Evolutionary conservation across 768 basidiomycete genomes (phyloP).

Genomic region (Lepiota subincarnata): DNA sequence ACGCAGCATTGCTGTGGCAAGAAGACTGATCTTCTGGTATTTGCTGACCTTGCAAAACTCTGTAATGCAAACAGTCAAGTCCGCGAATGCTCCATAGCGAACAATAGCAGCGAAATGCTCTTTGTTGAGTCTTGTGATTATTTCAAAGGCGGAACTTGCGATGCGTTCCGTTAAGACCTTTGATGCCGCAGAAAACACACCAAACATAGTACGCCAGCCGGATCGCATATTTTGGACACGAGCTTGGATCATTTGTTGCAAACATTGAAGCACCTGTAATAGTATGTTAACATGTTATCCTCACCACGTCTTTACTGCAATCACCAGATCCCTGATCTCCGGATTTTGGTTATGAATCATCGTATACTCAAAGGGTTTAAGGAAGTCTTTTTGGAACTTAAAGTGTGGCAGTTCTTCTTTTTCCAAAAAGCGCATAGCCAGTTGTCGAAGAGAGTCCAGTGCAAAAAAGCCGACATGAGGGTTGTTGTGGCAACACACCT

Average conservation of each 20-base stretch:
- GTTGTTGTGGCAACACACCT: slow-evolving; percentile 99
- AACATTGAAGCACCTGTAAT: slow-evolving; percentile 85
- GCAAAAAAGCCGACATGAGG: slow-evolving; percentile 96
- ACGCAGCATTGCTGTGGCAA: slow-evolving; percentile 95
- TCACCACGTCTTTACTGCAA: not conserved
- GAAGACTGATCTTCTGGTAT: slow-evolving; percentile 95
- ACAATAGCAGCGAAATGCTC: slow-evolving; percentile 92
- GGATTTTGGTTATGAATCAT: slow-evolving; percentile 97
- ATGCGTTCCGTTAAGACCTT: slow-evolving; percentile 85
- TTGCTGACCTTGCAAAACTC: slow-evolving; percentile 99
- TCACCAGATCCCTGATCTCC: slow-evolving; percentile 93
- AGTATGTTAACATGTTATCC: not conserved
- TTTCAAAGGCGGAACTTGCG: slow-evolving; percentile 91
- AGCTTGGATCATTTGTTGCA: slow-evolving; percentile 98
- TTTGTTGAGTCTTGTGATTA: slow-evolving; percentile 86
- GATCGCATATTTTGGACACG: slow-evolving; percentile 93
- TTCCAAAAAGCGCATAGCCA: slow-evolving; percentile 98
- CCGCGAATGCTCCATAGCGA: slow-evolving; percentile 90
- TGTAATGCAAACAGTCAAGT: slow-evolving; percentile 94
- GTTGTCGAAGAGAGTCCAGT: slow-evolving; percentile 90
- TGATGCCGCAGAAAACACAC: slow-evolving; percentile 95
- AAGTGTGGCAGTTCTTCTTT: slow-evolving; percentile 98
- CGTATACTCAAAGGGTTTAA: slow-evolving; percentile 96
- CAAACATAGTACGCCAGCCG: slow-evolving; percentile 99
- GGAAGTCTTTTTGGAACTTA: slow-evolving; percentile 98